A percentile compares a stretch with the other conserved stretches of the same genome.
Conservation (phyloP, 768 basidiomycete genomes). For the Pseudohyphozyma bogoriensis region DNA sequence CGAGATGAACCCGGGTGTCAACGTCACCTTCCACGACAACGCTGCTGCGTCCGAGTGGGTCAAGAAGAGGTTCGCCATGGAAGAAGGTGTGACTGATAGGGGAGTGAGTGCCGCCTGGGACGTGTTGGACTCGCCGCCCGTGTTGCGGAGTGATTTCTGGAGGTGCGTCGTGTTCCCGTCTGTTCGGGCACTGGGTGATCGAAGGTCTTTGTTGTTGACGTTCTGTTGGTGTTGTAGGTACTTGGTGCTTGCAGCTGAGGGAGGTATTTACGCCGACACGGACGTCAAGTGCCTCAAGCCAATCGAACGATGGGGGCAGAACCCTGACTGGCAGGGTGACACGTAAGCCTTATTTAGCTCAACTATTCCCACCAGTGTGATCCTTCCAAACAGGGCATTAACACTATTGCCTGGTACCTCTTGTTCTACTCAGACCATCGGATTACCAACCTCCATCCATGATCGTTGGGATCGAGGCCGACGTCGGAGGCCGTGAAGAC, state of each 20-base stretch:
- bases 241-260: slow-evolving; percentile 27
- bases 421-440: slow-evolving; percentile 4
- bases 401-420: too few relatives aligned
- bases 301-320: slow-evolving; percentile 36
- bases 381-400: too few relatives aligned
- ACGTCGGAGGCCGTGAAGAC: slow-evolving; percentile 42
- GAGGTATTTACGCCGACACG: slow-evolving; percentile 33
- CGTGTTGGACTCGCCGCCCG: slow-evolving; percentile 11
- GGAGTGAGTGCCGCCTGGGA: slow-evolving; percentile 24
- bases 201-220: too few relatives aligned
- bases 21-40: slow-evolving; percentile 17
- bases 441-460: slow-evolving; percentile 34
- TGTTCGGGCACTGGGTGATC: too few relatives aligned
- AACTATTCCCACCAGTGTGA: too few relatives aligned
- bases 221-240: slow-evolving; percentile 31
- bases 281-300: slow-evolving; percentile 39
- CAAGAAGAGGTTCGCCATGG: slow-evolving; percentile 9
- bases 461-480: slow-evolving; percentile 43
- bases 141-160: slow-evolving; percentile 28
- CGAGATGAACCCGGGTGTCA: slow-evolving; percentile 3
- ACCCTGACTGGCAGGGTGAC: slow-evolving; percentile 24
- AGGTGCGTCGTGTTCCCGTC: too few relatives aligned
- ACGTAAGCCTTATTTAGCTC: background rate
- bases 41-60: slow-evolving; percentile 17
- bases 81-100: background rate